A percentile compares a stretch with the other conserved stretches of the same genome.
These are phyloP conservation scores for Boletus sp. DNA, from an alignment of 768 basidiomycete genomes.

Conservation along the genomic window DNA sequence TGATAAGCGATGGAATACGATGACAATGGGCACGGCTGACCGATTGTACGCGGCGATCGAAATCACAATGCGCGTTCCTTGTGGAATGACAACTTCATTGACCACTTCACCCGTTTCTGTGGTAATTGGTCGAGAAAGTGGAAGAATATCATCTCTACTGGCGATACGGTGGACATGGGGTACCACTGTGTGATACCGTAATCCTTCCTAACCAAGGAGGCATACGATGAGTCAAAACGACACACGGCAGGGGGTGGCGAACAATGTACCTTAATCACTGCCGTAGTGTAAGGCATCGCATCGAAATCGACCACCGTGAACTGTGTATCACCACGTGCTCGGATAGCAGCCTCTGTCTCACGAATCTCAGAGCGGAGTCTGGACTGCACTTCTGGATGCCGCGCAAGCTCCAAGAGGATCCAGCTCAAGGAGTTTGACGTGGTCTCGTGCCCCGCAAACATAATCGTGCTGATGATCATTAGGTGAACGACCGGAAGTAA, in stretches of 20 bases:
- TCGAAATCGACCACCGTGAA: conserved; percentile 43
- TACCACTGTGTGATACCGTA: conserved; percentile 50
- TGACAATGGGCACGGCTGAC: conserved; percentile 24
- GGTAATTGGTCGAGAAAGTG: conserved; percentile 53
- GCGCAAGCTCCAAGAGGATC: conserved; percentile 62
- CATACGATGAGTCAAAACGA: conserved; percentile 17
- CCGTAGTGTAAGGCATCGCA: conserved; percentile 45
- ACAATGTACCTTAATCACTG: conserved; percentile 32
- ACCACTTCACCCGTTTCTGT: conserved; percentile 45
- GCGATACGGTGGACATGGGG: conserved; percentile 55
- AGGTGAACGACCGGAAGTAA: not conserved
- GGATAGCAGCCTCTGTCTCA: conserved; percentile 3
- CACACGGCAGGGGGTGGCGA: conserved; percentile 12
- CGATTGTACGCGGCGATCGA: conserved; percentile 58
- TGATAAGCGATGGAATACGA: not conserved
- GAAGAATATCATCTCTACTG: conserved; percentile 53
- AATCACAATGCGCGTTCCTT: conserved; percentile 49
- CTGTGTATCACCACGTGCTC: conserved; percentile 12
- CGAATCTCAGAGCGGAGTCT: conserved; percentile 46
- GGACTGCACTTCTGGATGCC: conserved; percentile 55
- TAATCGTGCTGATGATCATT: conserved; percentile 37
- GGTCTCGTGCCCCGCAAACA: conserved; percentile 59
- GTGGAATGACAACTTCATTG: conserved; percentile 45
- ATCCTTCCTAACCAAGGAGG: conserved; percentile 38
- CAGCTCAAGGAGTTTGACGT: conserved; percentile 58